phyloP scores from a whole-genome alignment of 1,284 basidiomycete species.

The Fistulinella cinereoalba region DNA sequence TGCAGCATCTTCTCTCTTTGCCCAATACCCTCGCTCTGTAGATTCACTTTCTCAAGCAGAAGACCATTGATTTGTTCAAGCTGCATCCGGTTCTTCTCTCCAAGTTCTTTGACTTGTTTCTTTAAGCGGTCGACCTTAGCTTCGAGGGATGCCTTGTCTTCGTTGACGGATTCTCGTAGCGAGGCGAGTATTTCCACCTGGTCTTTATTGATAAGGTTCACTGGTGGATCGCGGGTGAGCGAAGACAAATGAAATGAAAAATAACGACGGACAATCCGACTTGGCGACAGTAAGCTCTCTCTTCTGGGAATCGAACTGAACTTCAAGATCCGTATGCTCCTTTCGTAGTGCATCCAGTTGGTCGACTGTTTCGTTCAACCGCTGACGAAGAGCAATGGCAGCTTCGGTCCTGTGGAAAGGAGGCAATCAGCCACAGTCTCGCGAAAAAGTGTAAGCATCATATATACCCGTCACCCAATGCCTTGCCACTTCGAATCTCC shows the following conservation, averaged over 20 bases:
- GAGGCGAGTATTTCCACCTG: constrained; percentile 80
- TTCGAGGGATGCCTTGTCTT: constrained; percentile 80
- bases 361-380: constrained; percentile 84
- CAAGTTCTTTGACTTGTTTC: constrained; percentile 67
- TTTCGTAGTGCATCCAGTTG: constrained; percentile 74
- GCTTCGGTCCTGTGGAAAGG: constrained; percentile 65
- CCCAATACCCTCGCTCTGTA: constrained; percentile 85
- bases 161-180: constrained; percentile 83
- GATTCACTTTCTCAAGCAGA: constrained; percentile 86
- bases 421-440: constrained; percentile 8
- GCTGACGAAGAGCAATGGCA: constrained; percentile 81
- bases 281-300: constrained; percentile 81
- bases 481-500: constrained; percentile 83
- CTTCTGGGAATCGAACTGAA: constrained; percentile 61
- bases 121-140: constrained; percentile 63
- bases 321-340: constrained; percentile 68
- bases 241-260: not conserved
- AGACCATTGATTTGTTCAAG: constrained; percentile 87
- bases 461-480: constrained; percentile 75
- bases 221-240: constrained; percentile 37
- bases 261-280: constrained; percentile 69
- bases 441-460: not conserved
- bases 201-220: constrained; percentile 82
- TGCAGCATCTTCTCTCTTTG: constrained; percentile 82
- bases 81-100: constrained; percentile 88